Conservation (phyloP, 305 asterid species). For the Petunia hybrid region DNA sequence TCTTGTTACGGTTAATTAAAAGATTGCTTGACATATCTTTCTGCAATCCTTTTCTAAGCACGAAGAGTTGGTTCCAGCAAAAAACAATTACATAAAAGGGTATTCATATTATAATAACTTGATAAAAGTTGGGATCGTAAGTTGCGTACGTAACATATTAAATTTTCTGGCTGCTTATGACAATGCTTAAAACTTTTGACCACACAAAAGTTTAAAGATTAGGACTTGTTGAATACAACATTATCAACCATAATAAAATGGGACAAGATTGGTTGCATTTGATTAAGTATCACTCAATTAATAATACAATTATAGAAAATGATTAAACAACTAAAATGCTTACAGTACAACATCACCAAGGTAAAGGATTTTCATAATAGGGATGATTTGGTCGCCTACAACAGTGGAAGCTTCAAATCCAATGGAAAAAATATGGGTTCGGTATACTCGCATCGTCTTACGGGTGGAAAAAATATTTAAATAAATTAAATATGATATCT, state of each 20-base stretch:
- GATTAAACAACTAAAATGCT: no score
- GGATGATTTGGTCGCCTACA: no score
- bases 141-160: neutral
- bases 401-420: no score
- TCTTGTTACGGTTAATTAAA: neutral
- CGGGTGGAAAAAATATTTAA: no score
- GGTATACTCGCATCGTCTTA: no score
- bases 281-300: no score
- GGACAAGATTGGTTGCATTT: no score
- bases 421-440: no score
- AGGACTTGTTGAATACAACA: constrained; percentile 9
- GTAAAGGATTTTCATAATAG: neutral
- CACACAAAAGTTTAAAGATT: neutral
- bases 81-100: neutral
- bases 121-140: neutral
- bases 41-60: neutral
- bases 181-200: constrained; percentile 23
- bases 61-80: constrained; percentile 19
- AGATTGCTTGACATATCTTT: neutral
- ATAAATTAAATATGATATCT: no score
- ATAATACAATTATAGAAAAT: no score
- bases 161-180: neutral
- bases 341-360: neutral
- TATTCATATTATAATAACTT: neutral
- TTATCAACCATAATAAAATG: neutral